Percentiles rank a stretch among this genome's conserved stretches.
Evolutionary conservation across 805 yeast genomes (phyloP).

Genomic region (Nakazawaea molendinolei): DNA sequence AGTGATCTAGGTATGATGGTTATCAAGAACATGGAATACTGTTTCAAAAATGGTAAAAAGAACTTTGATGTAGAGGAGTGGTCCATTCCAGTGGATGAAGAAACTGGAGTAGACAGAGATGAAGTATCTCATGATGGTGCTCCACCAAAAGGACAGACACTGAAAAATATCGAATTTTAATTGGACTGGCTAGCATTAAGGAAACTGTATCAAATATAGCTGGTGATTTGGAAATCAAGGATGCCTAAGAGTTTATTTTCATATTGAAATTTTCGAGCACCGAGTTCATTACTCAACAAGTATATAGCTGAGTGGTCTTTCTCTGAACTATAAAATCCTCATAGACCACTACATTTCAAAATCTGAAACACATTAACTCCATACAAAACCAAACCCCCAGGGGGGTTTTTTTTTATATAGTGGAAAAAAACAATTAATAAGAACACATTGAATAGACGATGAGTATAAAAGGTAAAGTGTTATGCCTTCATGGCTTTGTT

Average conservation of each 20-base stretch:
- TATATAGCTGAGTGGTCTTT: too few relatives aligned
- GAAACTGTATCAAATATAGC: too few relatives aligned
- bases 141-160: constrained; percentile 8
- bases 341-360: too few relatives aligned
- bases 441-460: neutral
- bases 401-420: neutral
- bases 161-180: constrained; percentile 11
- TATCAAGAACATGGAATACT: constrained; percentile 65
- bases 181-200: too few relatives aligned
- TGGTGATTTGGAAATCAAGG: too few relatives aligned
- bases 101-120: constrained; percentile 31
- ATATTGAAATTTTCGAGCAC: too few relatives aligned
- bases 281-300: too few relatives aligned
- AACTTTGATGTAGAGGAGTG: constrained; percentile 86
- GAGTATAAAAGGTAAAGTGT: constrained; percentile 37
- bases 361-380: too few relatives aligned
- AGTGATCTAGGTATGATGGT: constrained; percentile 80
- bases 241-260: too few relatives aligned
- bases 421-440: neutral
- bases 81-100: constrained; percentile 96
- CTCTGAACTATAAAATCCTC: too few relatives aligned
- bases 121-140: constrained; percentile 8
- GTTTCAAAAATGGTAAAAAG: constrained; percentile 78
- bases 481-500: constrained; percentile 89
- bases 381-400: too few relatives aligned